Conservation (phyloP, 176 grass and related monocot genomes). For the Aegilops bicornis region DNA sequence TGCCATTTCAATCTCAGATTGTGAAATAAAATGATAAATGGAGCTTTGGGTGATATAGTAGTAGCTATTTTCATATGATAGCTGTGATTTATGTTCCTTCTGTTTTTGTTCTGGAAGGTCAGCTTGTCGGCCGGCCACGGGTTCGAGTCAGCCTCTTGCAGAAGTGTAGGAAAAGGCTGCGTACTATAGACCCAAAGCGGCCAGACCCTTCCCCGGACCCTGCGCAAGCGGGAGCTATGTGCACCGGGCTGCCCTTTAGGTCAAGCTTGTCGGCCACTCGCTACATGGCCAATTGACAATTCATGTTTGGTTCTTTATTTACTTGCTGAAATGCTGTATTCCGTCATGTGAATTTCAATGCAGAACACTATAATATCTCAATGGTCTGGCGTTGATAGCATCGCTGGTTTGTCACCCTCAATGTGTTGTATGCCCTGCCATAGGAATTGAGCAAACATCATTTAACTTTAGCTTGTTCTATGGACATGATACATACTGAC, state of each 20-base stretch:
- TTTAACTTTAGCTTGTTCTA: not conserved
- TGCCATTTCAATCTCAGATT: conserved; percentile 1
- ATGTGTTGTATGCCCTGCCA: not conserved
- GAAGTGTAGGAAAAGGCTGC: too few species aligned
- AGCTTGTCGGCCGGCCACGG: not conserved
- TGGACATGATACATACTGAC: not conserved
- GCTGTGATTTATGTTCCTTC: not conserved
- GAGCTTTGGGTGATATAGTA: not conserved
- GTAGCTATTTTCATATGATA: not conserved
- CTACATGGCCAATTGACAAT: not conserved
- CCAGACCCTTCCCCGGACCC: too few species aligned
- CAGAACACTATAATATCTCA: not conserved
- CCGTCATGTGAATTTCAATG: not conserved
- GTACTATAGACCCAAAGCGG: too few species aligned
- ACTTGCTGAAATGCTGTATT: not conserved
- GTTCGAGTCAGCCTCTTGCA: too few species aligned
- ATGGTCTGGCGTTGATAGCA: not conserved
- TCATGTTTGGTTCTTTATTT: not conserved
- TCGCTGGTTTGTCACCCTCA: not conserved
- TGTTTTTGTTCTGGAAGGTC: not conserved
- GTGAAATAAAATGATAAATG: not conserved
- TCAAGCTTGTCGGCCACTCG: not conserved
- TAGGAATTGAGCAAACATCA: not conserved
- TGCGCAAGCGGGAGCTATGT: too few species aligned
- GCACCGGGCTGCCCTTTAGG: too few species aligned